Evolutionary conservation across 2,329 filamentous ascomycete species (phyloP).

Genomic region (Stagonosporopsis tanaceti): DNA sequence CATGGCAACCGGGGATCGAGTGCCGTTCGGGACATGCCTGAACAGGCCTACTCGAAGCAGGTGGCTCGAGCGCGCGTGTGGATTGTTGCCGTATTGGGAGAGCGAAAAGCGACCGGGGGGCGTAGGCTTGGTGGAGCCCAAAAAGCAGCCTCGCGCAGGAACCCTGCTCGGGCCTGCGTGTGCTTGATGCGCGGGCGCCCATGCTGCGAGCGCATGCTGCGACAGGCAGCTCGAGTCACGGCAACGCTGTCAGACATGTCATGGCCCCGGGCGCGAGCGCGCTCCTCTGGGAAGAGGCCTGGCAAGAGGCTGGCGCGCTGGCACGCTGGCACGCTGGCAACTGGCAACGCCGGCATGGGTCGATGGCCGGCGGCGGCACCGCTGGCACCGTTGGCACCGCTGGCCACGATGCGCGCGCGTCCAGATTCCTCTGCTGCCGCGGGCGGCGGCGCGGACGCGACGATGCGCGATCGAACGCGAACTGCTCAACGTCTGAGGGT

Average conservation of each 20-base stretch:
- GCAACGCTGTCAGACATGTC: conserved; percentile 8
- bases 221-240: conserved; percentile 19
- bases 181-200: conserved; percentile 30
- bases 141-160: conserved; percentile 33
- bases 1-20: conserved; percentile 34
- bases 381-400: too few relatives aligned
- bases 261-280: neutral
- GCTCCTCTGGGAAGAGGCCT: neutral
- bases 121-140: conserved; percentile 18
- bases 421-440: conserved; percentile 11
- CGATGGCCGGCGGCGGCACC: neutral
- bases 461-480: conserved; percentile 9
- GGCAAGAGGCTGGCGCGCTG: neutral
- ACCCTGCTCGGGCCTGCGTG: conserved; percentile 26
- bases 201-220: conserved; percentile 33
- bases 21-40: conserved; percentile 27
- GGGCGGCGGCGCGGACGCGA: conserved; percentile 9
- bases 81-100: conserved; percentile 29
- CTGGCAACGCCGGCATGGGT: neutral
- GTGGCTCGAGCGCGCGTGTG: conserved; percentile 15
- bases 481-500: conserved; percentile 7
- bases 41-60: conserved; percentile 1
- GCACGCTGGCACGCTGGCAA: neutral
- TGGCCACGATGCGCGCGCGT: neutral
- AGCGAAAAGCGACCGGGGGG: conserved; percentile 23